Evolutionary conservation across 257 asterid genomes (phyloP), one percentile per base, ranked within the genome.

Genomic region (Datura wrightii): DNA sequence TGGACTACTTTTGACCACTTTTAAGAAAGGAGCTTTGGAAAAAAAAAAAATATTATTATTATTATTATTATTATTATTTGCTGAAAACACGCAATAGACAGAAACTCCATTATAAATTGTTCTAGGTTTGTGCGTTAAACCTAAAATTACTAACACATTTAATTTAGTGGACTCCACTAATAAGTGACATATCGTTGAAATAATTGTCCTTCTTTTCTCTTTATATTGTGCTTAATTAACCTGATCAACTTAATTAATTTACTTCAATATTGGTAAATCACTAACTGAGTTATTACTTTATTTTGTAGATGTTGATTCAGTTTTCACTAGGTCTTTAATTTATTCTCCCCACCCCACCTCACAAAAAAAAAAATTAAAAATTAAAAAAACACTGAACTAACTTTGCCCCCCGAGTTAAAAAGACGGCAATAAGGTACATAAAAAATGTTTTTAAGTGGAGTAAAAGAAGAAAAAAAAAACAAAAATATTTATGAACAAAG

Each of bases 1-100:
- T 48, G 80, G 42, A 74, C 60, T 48, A 74, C 80, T 24, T 74
- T 48, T 74, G 60, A 74, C 80, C 5, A 74, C 80, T 48, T 74
- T 72, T 19, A 48, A n/a, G 18, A 19, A 24, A 74, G 58, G 80
- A 48, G 42, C 58, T 74, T 11, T 48, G 56, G 56, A 71, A 18
- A 36, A 18, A 60, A n/a, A n/a, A n/a, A n/a, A n/a, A n/a, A n/a
- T n/a, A n/a, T n/a, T n/a, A n/a, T n/a, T n/a, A n/a, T n/a, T n/a
- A n/a, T n/a, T n/a, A n/a, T n/a, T n/a, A n/a, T n/a, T 71, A 15
- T 71, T 71, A 48, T 74, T 24, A 74, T 48, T 24, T 24, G 80
- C 42, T 24, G 42, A 74, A 74, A 74, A 74, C 80, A 48, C 60
- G 59, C 42, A 74, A 48, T 10, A 5, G 59, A 74, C 41, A 19